Evolutionary conservation across 176 grass and related monocot species (phyloP).

Genomic region (Elaeis guineensis): DNA sequence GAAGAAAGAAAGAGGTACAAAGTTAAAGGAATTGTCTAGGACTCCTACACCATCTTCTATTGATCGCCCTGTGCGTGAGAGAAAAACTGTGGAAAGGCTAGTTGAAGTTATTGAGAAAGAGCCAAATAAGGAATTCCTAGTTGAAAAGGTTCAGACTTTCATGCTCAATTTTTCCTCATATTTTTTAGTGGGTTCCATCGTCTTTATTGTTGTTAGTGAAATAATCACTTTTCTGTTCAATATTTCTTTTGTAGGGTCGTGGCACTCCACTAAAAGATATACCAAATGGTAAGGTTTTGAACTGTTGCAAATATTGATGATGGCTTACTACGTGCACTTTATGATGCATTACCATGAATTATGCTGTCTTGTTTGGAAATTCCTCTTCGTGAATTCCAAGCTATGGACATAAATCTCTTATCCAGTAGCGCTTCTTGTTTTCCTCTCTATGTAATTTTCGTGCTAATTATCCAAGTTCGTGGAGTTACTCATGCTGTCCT

Average conservation of each 20-base stretch:
- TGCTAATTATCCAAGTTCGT: no score
- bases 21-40: not conserved
- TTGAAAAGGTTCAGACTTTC: slow-evolving; percentile 17
- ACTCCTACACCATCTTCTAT: slow-evolving; percentile 3
- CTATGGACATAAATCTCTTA: no score
- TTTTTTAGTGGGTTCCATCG: not conserved
- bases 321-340: no score
- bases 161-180: not conserved
- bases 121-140: slow-evolving; percentile 10
- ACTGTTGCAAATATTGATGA: not conserved
- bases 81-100: slow-evolving; percentile 23
- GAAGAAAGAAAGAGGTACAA: slow-evolving; percentile 34
- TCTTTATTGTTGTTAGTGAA: not conserved
- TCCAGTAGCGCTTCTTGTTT: no score
- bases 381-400: no score
- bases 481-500: no score
- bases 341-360: no score
- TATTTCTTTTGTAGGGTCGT: slow-evolving; percentile 11
- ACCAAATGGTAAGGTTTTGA: slow-evolving; percentile 22
- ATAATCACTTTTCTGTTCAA: not conserved
- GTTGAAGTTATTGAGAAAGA: slow-evolving; percentile 27
- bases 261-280: slow-evolving; percentile 27
- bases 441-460: no score
- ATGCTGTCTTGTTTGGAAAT: no score
- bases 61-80: slow-evolving; percentile 26